Conservation (phyloP, 2,329 filamentous ascomycete genomes). For the Aspergillus sp. region DNA sequence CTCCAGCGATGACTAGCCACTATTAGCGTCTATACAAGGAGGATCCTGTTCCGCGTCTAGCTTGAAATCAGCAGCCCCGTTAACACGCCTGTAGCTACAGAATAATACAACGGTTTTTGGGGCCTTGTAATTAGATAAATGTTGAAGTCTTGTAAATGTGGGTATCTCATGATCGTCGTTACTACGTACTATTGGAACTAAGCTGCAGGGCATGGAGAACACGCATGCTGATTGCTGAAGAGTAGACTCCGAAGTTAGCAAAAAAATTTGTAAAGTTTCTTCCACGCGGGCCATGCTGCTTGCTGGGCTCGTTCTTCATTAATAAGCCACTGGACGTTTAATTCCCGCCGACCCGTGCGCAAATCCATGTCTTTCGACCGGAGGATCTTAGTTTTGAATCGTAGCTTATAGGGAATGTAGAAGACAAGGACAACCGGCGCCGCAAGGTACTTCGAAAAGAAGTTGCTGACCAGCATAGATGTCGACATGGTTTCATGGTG, state of each 20-base stretch:
- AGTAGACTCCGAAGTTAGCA: slow-evolving; percentile 43
- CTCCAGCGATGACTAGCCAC: background rate
- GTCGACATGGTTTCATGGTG: slow-evolving; percentile 51
- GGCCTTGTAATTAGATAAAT: background rate
- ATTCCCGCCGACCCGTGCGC: slow-evolving; percentile 77
- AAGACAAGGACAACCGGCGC: slow-evolving; percentile 57
- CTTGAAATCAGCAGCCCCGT: background rate
- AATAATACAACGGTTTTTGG: background rate
- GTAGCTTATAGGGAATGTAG: slow-evolving; percentile 75
- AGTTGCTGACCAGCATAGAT: slow-evolving; percentile 57
- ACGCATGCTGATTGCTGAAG: background rate
- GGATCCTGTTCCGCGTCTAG: background rate
- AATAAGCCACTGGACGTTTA: slow-evolving; percentile 76
- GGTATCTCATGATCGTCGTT: slow-evolving; percentile 6
- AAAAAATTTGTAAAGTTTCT: slow-evolving; percentile 70
- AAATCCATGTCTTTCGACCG: slow-evolving; percentile 77
- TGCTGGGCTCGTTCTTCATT: slow-evolving; percentile 77
- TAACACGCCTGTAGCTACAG: background rate
- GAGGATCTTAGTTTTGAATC: slow-evolving; percentile 68
- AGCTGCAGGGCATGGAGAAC: background rate
- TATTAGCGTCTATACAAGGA: background rate
- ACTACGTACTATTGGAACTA: background rate
- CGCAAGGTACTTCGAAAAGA: slow-evolving; percentile 66
- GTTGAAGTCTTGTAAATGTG: background rate
- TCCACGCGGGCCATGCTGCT: slow-evolving; percentile 72